Evolutionary conservation across 1,284 basidiomycete species (phyloP).

Genomic region (Macrocystidia cucumis): DNA sequence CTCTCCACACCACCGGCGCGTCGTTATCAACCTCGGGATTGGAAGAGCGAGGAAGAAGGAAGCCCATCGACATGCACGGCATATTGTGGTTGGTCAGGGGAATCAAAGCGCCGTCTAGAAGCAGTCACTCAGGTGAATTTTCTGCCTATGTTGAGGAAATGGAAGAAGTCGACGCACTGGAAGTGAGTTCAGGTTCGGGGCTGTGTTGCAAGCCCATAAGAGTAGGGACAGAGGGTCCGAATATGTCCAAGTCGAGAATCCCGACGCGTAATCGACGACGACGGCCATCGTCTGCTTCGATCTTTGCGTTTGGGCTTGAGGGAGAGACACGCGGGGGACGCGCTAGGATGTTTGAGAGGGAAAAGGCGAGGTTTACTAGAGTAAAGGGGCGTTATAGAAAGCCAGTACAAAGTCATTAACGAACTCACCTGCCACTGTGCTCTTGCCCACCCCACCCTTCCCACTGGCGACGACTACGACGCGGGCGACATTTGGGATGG

Average conservation of each 20-base stretch:
- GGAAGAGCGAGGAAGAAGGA: constrained; percentile 50
- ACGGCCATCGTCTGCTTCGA: constrained; percentile 18
- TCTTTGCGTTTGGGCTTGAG: too few relatives aligned
- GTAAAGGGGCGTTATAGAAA: neutral
- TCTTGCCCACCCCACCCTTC: constrained; percentile 97
- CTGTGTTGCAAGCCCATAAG: constrained; percentile 85
- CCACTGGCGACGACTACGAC: constrained; percentile 89
- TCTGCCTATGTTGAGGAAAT: neutral
- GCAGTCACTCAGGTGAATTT: too few relatives aligned
- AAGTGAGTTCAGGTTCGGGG: constrained; percentile 77
- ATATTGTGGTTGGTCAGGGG: constrained; percentile 89
- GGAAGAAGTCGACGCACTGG: constrained; percentile 7
- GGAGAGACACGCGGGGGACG: too few relatives aligned
- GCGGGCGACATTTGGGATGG: constrained; percentile 60
- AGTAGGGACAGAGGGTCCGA: constrained; percentile 94
- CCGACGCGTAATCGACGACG: constrained; percentile 67
- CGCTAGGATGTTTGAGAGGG: constrained; percentile 8
- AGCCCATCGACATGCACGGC: constrained; percentile 97
- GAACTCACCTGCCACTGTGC: constrained; percentile 77
- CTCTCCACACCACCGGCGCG: constrained; percentile 89
- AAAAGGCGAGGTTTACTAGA: constrained; percentile 13
- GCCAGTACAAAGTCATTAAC: constrained; percentile 3
- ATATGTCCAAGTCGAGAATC: constrained; percentile 91
- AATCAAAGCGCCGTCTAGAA: constrained; percentile 67
- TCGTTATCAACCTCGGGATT: constrained; percentile 45